phyloP scores from a whole-genome alignment of 1,139 yeast species.

The Hansenula sp. region DNA sequence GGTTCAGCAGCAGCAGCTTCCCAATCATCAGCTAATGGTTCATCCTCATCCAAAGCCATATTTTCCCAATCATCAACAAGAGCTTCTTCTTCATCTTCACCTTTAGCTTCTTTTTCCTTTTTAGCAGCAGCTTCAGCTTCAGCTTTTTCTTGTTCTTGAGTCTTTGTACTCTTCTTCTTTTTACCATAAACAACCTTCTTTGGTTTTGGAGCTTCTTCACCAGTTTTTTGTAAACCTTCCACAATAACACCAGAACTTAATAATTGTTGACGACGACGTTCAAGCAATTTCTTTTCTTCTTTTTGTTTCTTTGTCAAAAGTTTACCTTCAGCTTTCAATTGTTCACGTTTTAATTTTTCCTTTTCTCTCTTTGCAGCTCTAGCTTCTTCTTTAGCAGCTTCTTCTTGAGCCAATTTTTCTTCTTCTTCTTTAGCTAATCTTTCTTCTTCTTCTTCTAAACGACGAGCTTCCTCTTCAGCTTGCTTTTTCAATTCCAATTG shows the following conservation, averaged over 20 bases:
- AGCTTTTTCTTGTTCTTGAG: slow-evolving; percentile 22
- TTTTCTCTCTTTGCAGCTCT: slow-evolving; percentile 75
- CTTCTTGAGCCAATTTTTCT: slow-evolving; percentile 45
- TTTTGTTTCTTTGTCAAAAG: slow-evolving; percentile 87
- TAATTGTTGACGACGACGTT: slow-evolving; percentile 85
- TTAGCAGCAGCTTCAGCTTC: slow-evolving; percentile 25
- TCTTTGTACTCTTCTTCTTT: slow-evolving; percentile 51
- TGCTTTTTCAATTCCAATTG: slow-evolving; percentile 87
- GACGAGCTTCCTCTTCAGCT: slow-evolving; percentile 65
- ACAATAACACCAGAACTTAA: slow-evolving; percentile 72
- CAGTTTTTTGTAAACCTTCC: slow-evolving; percentile 57
- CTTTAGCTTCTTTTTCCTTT: slow-evolving; percentile 16
- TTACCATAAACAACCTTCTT: slow-evolving; percentile 74
- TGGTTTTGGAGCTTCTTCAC: slow-evolving; percentile 41
- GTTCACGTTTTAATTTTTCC: slow-evolving; percentile 73
- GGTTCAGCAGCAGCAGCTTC: slow-evolving; percentile 32
- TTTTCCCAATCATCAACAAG: slow-evolving; percentile 25
- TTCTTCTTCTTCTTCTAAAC: slow-evolving; percentile 54
- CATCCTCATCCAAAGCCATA: slow-evolving; percentile 25
- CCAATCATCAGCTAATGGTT: slow-evolving; percentile 65
- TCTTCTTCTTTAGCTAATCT: slow-evolving; percentile 54
- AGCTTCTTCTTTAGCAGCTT: slow-evolving; percentile 62
- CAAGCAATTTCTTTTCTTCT: slow-evolving; percentile 83
- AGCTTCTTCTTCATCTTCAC: slow-evolving; percentile 21
- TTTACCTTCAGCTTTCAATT: slow-evolving; percentile 90